Conservation (phyloP, 148 eudicot species). For the Fallopia convolvulus region DNA sequence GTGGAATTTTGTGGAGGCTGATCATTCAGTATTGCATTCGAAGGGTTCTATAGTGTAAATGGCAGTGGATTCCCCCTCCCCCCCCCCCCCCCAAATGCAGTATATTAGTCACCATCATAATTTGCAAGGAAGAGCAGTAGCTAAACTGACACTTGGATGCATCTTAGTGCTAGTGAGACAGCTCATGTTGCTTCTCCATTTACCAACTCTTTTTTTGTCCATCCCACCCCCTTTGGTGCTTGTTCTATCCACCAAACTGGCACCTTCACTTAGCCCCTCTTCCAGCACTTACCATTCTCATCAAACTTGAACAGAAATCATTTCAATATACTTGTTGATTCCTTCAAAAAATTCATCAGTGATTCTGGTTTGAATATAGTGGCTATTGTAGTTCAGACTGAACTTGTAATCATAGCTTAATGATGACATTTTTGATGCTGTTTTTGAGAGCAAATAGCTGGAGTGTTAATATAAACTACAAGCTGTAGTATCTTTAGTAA, state of each 20-base stretch:
- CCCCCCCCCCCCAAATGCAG: not conserved
- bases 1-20: not conserved
- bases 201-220: not conserved
- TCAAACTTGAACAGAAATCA: not conserved
- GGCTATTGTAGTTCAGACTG: not conserved
- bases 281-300: slow-evolving; percentile 2
- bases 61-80: not conserved
- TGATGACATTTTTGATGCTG: not conserved
- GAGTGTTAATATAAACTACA: not conserved
- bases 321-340: not conserved
- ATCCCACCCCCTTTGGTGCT: not conserved
- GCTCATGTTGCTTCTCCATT: not conserved
- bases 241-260: not conserved
- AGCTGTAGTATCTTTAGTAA: not conserved
- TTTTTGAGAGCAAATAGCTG: not conserved
- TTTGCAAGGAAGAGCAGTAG: not conserved
- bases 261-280: not conserved
- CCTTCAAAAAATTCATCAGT: not conserved
- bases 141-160: not conserved
- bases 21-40: not conserved
- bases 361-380: not conserved
- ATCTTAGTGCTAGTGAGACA: not conserved
- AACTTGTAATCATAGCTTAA: not conserved
- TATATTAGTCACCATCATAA: not conserved
- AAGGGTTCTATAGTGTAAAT: not conserved